Evolutionary conservation across 2,329 filamentous ascomycete species (phyloP).

Genomic region (Aspergillus flavus): DNA sequence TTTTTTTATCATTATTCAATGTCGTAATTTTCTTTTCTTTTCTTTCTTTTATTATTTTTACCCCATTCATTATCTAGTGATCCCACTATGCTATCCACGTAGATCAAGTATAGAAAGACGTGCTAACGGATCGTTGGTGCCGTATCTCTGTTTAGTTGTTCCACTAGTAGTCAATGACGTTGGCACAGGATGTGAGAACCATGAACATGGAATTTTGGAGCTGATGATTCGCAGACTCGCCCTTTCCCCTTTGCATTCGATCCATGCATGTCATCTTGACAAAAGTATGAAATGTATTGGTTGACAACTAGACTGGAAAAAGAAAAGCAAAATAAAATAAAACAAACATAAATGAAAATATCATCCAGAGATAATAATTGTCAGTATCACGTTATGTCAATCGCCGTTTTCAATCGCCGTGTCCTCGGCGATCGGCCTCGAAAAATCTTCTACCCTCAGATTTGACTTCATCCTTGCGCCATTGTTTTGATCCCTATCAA

Average conservation of each 20-base stretch:
- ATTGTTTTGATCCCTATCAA: constrained; percentile 4
- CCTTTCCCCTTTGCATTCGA: not conserved
- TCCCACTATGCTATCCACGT: constrained; percentile 4
- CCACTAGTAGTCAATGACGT: constrained; percentile 15
- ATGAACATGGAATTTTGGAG: not conserved
- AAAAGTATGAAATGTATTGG: not conserved
- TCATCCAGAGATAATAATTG: not conserved
- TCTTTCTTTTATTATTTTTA: not conserved
- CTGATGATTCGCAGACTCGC: not conserved
- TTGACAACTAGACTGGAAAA: not conserved
- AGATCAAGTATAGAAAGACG: constrained; percentile 2
- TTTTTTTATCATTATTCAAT: not conserved
- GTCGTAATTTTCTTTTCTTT: not conserved
- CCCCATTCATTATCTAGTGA: not conserved
- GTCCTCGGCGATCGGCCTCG: not conserved
- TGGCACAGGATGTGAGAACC: not conserved
- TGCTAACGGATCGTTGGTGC: constrained; percentile 1
- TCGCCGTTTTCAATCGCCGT: not conserved
- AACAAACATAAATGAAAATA: not conserved
- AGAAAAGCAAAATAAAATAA: not conserved
- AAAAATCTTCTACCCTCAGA: not conserved
- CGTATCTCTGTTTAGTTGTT: not conserved
- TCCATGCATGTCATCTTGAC: not conserved
- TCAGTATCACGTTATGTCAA: not conserved
- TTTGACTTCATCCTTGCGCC: constrained; percentile 14